Conservation (phyloP, 208 protist genomes). For the Hexamita inflata region DNA sequence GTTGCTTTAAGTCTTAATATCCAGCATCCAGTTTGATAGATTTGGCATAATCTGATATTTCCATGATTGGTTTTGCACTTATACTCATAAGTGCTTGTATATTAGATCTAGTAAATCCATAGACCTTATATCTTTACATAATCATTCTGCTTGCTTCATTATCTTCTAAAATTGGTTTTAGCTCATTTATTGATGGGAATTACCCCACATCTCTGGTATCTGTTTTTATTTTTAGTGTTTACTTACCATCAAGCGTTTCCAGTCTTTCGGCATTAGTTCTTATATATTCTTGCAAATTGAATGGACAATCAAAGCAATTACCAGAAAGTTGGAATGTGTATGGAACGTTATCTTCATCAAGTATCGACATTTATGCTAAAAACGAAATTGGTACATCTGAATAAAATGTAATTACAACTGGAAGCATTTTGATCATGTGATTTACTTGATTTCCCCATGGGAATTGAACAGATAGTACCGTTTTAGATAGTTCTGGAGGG, state of each 20-base stretch:
- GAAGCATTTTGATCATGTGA: slow-evolving; percentile 17
- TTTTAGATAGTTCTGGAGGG: slow-evolving; percentile 24
- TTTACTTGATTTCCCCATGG: slow-evolving; percentile 10
- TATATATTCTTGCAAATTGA: slow-evolving; percentile 1
- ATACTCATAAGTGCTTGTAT: background rate
- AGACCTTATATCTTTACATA: too few relatives aligned
- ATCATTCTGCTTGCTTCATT: too few relatives aligned
- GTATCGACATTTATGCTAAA: background rate
- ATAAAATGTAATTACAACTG: slow-evolving; percentile 4
- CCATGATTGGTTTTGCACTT: background rate
- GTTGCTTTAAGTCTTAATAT: background rate
- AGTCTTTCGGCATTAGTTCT: background rate
- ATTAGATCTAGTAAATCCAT: too few relatives aligned
- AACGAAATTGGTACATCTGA: background rate
- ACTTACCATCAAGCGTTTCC: too few relatives aligned
- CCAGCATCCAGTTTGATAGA: background rate
- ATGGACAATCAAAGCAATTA: background rate
- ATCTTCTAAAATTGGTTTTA: too few relatives aligned
- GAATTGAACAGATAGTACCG: background rate
- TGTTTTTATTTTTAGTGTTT: too few relatives aligned
- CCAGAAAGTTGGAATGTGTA: background rate
- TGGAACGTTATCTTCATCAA: background rate
- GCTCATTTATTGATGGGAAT: too few relatives aligned
- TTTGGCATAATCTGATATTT: background rate
- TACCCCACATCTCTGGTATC: too few relatives aligned